phyloP scores from a whole-genome alignment of 2,329 filamentous ascomycete species.

The Cadophora gregata region DNA sequence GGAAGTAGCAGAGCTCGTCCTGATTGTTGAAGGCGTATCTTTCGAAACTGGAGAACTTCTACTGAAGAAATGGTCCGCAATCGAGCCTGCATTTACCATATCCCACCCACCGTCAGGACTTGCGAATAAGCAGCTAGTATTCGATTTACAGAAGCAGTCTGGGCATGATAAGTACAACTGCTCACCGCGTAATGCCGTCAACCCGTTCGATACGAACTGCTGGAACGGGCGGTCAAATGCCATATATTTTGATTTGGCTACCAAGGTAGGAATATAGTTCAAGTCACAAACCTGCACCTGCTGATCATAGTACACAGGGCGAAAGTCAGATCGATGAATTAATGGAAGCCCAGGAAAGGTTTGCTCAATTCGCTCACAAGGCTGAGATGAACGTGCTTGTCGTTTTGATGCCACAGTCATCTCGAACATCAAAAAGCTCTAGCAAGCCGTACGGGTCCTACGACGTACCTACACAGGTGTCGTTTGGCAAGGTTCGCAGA shows the following conservation, averaged over 20 bases:
- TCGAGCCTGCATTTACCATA: conserved; percentile 56
- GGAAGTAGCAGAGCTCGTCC: conserved; percentile 57
- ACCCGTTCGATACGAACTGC: conserved; percentile 41
- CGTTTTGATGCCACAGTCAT: conserved; percentile 40
- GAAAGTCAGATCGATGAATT: conserved; percentile 30
- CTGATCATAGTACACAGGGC: conserved; percentile 25
- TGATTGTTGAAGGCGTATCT: conserved; percentile 64
- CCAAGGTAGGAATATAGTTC: conserved; percentile 33
- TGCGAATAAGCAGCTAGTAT: conserved; percentile 42
- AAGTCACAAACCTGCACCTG: neutral
- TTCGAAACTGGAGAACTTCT: conserved; percentile 50
- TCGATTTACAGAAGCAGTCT: conserved; percentile 41
- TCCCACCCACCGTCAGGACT: conserved; percentile 50
- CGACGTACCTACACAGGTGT: conserved; percentile 33
- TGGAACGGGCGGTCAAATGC: conserved; percentile 45
- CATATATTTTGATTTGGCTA: conserved; percentile 38
- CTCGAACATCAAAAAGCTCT: conserved; percentile 31
- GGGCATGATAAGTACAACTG: conserved; percentile 35
- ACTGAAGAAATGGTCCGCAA: conserved; percentile 49
- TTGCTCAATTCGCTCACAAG: conserved; percentile 38
- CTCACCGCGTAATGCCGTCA: conserved; percentile 39
- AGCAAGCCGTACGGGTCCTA: conserved; percentile 41
- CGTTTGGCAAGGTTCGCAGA: conserved; percentile 32
- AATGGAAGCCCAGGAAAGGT: conserved; percentile 34
- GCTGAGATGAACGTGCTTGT: conserved; percentile 41